Conservation (phyloP, 2,329 filamentous ascomycete genomes). For the Ceratocystis destructans region DNA sequence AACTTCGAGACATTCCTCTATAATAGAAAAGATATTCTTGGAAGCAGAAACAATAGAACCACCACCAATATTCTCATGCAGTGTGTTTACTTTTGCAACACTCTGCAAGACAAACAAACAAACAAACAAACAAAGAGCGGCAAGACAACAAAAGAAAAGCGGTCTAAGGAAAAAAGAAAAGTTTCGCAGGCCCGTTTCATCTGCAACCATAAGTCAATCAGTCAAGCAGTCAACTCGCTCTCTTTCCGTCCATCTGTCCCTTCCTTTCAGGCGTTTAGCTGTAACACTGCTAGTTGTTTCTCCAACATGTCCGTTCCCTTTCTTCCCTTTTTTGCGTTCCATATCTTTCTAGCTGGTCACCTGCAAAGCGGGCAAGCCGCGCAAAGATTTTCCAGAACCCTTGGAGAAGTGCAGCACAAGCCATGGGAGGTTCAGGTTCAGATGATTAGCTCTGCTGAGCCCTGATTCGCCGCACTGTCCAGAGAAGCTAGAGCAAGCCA, state of each 20-base stretch:
- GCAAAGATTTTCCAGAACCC: conserved; percentile 1
- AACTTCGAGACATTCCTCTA: no score
- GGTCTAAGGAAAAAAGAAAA: background rate
- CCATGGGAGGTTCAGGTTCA: background rate
- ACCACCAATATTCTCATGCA: background rate
- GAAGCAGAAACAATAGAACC: background rate
- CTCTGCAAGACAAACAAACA: background rate
- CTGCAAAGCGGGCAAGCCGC: background rate
- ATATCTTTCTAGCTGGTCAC: background rate
- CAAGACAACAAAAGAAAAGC: background rate
- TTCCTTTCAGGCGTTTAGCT: background rate
- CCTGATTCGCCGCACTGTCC: background rate
- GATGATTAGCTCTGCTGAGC: background rate
- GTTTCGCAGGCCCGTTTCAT: background rate
- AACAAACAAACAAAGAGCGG: background rate
- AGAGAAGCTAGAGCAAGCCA: conserved; percentile 1
- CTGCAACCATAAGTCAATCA: background rate
- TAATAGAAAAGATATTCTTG: background rate
- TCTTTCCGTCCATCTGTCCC: background rate
- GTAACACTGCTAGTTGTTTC: no score
- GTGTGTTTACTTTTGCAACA: background rate
- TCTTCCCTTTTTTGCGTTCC: background rate
- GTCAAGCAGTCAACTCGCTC: background rate
- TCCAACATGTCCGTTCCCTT: background rate
- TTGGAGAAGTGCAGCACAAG: background rate